Evolutionary conservation across 2,329 filamentous ascomycete genomes (phyloP), one percentile per base, ranked within the genome.

Genomic region (Ceratocystis variospora): DNA sequence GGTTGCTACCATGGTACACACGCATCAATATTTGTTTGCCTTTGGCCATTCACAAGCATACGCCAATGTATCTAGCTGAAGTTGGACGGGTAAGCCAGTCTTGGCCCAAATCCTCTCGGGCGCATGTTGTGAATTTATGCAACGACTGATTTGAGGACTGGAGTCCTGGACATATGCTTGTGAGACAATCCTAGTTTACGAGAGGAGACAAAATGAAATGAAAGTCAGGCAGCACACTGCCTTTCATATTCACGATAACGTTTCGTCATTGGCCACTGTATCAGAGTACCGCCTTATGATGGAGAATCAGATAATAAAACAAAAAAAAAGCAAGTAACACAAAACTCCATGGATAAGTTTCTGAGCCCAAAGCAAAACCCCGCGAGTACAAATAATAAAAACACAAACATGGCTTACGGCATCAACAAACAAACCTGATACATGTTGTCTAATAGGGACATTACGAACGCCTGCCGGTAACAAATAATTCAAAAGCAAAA

Each of bases 391-490:
- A 61, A 61, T 37, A 44, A 22, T 44, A 61, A 59, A 53, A 53
- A 22, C 22, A 65, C 64, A 61, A 48, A 48, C 44, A 63, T 48
- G 61, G 61, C 31, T 41, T 10, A 33, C 37, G 63, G 19, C 53
- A 61, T 22, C 19, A 59, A 57, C 22, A 22, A 46, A 41, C 45
- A 22, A 46, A 41, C 45, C 45, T 45, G 15, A 31, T 15, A 44
- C 53, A n/a, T 46, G 28, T 10, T 12, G 28, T 64, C n/a, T 19
- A 61, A 57, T 41, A 50, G 33, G 31, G 25, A 19, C 22, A 68
- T 41, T 57, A 31, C 31, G 33, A 68, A 67, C 66, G 66, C 66
- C 66, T 45, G 25, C 25, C 66, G 44, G 57, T 28, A 64, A 64
- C 25, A 64, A 50, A 55, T 17, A 64, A 64, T 6, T 17, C 44